Conservation (phyloP, 2,329 filamentous ascomycete species). For the Moelleriella libera region DNA sequence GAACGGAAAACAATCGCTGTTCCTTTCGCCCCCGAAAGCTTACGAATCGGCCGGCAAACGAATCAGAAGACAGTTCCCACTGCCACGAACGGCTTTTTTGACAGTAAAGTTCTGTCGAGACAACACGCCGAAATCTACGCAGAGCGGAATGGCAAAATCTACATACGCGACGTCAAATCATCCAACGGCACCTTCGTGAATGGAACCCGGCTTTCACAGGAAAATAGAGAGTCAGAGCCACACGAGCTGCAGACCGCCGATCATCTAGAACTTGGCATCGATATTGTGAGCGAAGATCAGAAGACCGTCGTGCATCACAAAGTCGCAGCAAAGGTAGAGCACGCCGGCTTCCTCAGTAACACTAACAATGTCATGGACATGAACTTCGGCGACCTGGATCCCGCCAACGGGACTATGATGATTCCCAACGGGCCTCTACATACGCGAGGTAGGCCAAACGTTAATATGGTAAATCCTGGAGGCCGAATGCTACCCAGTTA, state of each 20-base stretch:
- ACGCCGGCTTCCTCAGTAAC: conserved; percentile 70
- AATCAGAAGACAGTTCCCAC: conserved; percentile 94
- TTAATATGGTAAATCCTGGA: conserved; percentile 46
- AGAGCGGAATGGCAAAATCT: conserved; percentile 72
- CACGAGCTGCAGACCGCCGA: conserved; percentile 87
- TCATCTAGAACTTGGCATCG: conserved; percentile 87
- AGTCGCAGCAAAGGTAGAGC: conserved; percentile 90
- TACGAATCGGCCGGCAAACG: conserved; percentile 90
- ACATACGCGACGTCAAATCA: conserved; percentile 93
- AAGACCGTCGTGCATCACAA: conserved; percentile 98
- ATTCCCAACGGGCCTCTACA: conserved; percentile 55
- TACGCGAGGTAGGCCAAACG: conserved; percentile 54
- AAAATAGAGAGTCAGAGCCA: conserved; percentile 92
- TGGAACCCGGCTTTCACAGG: conserved; percentile 72
- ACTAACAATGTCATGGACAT: conserved; percentile 71
- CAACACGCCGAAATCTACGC: conserved; percentile 97
- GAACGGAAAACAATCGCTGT: conserved; percentile 93
- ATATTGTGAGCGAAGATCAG: conserved; percentile 97
- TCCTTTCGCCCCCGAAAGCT: conserved; percentile 82
- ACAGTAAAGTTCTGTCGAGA: conserved; percentile 91
- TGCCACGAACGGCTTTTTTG: conserved; percentile 85
- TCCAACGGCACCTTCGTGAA: conserved; percentile 99
- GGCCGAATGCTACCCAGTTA: conserved; percentile 44
- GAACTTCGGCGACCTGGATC: conserved; percentile 85
- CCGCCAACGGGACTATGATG: conserved; percentile 60